Conservation (phyloP, 352 stramenopile species). For the Globisporangium recalcitrans region DNA sequence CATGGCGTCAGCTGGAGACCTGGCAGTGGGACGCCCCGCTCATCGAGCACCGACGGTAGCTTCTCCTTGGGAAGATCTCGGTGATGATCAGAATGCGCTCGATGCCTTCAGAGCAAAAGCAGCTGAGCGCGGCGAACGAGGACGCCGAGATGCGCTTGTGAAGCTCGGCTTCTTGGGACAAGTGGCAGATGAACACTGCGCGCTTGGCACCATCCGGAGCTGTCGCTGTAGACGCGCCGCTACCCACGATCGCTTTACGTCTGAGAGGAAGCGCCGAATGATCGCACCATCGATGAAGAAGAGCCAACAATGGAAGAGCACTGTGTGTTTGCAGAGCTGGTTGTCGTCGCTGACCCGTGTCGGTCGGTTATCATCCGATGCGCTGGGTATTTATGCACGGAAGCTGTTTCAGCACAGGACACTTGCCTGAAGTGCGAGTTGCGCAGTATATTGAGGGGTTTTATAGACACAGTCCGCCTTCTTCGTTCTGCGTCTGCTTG, state of each 20-base stretch:
- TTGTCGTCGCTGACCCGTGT: too few relatives aligned
- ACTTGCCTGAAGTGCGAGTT: too few relatives aligned
- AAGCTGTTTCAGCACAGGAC: too few relatives aligned
- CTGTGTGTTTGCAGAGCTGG: too few relatives aligned
- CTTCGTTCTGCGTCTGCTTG: too few relatives aligned
- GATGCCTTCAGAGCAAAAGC: not conserved
- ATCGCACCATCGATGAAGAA: too few relatives aligned
- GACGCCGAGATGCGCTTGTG: slow-evolving; percentile 10
- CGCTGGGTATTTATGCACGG: too few relatives aligned
- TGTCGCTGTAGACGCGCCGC: slow-evolving; percentile 18
- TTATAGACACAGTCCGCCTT: too few relatives aligned
- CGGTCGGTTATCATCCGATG: too few relatives aligned
- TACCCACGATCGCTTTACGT: slow-evolving; percentile 23
- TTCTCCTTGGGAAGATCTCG: slow-evolving; percentile 26
- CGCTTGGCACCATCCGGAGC: not conserved
- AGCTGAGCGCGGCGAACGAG: not conserved
- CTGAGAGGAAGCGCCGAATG: too few relatives aligned
- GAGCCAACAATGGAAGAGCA: too few relatives aligned
- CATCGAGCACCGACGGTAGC: slow-evolving; percentile 34
- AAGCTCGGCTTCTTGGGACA: slow-evolving; percentile 12
- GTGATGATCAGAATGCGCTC: slow-evolving; percentile 27
- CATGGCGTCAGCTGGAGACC: slow-evolving; percentile 45
- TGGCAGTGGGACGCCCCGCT: slow-evolving; percentile 28
- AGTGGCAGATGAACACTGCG: slow-evolving; percentile 28
- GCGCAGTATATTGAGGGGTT: too few relatives aligned